Conservation (phyloP, 345 rosid genomes). For the Linum usitatissimum region DNA sequence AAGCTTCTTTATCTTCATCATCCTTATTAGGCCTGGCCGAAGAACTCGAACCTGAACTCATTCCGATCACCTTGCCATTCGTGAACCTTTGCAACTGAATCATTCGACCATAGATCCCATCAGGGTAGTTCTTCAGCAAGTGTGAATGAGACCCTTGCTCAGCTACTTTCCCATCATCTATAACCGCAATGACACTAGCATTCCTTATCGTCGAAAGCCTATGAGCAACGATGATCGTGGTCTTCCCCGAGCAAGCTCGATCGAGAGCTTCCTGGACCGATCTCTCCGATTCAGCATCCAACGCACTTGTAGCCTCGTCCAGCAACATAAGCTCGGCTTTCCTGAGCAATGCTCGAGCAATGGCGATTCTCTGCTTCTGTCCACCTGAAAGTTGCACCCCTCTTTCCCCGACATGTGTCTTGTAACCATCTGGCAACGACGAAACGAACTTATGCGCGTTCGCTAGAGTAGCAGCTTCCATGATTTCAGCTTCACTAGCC, state of each 20-base stretch:
- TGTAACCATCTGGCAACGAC: constrained; percentile 67
- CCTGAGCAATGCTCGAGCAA: constrained; percentile 72
- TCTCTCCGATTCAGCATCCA: constrained; percentile 86
- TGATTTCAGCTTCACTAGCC: constrained; percentile 78
- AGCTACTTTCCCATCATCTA: constrained; percentile 87
- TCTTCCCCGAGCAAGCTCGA: constrained; percentile 83
- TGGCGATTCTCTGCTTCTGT: constrained; percentile 82
- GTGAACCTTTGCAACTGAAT: constrained; percentile 92
- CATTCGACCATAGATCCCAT: constrained; percentile 84
- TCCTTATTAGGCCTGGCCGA: constrained; percentile 45
- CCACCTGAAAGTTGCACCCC: constrained; percentile 97
- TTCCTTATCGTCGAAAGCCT: constrained; percentile 79
- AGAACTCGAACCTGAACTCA: constrained; percentile 72
- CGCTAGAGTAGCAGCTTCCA: constrained; percentile 84
- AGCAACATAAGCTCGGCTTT: constrained; percentile 87
- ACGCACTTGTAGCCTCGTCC: constrained; percentile 95
- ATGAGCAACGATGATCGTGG: constrained; percentile 84
- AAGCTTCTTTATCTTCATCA: constrained; percentile 44
- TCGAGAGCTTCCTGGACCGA: constrained; percentile 91
- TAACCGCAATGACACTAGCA: constrained; percentile 77
- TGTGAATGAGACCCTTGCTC: constrained; percentile 93
- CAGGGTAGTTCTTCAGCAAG: constrained; percentile 69
- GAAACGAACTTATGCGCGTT: constrained; percentile 89
- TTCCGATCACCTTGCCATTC: constrained; percentile 71
- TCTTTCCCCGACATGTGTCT: constrained; percentile 76